Evolutionary conservation across 2,329 filamentous ascomycete species (phyloP).

Genomic region (Colletotrichum filicis): DNA sequence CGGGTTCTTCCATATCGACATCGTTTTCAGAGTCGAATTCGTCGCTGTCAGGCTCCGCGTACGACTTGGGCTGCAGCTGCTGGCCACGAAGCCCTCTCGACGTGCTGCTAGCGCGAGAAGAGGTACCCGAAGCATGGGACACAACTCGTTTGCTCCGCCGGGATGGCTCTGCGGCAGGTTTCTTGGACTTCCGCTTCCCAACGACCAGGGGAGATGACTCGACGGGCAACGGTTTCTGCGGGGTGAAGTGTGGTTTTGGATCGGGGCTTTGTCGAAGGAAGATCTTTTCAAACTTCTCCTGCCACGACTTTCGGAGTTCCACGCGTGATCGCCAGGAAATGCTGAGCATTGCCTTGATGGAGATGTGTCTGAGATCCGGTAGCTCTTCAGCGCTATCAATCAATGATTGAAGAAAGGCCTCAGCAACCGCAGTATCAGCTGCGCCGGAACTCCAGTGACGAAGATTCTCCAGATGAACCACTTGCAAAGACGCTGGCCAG

Average conservation of each 20-base stretch:
- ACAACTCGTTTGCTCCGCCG: slow-evolving; percentile 52
- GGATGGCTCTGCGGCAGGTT: slow-evolving; percentile 37
- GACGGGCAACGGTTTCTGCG: slow-evolving; percentile 29
- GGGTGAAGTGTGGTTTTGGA: slow-evolving; percentile 46
- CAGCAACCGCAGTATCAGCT: slow-evolving; percentile 75
- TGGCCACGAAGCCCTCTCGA: slow-evolving; percentile 39
- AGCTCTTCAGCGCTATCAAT: slow-evolving; percentile 76
- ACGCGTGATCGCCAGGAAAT: slow-evolving; percentile 85
- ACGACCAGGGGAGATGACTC: not conserved
- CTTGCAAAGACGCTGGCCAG: slow-evolving; percentile 80
- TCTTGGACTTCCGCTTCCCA: slow-evolving; percentile 24
- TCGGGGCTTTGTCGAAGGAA: slow-evolving; percentile 65
- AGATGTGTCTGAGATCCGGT: slow-evolving; percentile 74
- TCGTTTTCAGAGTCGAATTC: slow-evolving; percentile 47
- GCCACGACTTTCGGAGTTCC: slow-evolving; percentile 83
- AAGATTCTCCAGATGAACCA: slow-evolving; percentile 80
- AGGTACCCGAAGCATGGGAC: slow-evolving; percentile 36
- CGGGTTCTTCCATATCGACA: slow-evolving; percentile 20
- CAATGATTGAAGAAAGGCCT: slow-evolving; percentile 83
- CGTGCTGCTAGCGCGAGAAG: slow-evolving; percentile 44
- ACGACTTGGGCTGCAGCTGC: slow-evolving; percentile 41
- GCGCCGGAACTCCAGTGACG: slow-evolving; percentile 76
- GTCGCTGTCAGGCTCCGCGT: slow-evolving; percentile 59
- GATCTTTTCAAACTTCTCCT: slow-evolving; percentile 73
- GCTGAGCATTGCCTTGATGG: slow-evolving; percentile 82